Conservation (phyloP, 2,329 filamentous ascomycete genomes). For the Fonsecaea multimorphosa region DNA sequence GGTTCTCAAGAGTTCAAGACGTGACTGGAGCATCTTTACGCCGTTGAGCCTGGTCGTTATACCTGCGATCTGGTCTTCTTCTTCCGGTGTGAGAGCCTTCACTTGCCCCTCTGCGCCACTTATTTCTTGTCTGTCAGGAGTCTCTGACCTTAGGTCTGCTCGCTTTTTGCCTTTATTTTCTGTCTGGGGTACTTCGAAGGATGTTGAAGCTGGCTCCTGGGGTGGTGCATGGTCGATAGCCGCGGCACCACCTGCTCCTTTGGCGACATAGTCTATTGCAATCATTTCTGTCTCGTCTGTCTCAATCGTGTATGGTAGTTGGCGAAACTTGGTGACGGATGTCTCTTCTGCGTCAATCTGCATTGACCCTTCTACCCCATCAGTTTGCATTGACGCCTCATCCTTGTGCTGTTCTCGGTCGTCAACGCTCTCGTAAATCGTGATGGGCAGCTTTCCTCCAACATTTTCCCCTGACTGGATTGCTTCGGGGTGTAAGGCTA, state of each 20-base stretch:
- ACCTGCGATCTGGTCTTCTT: slow-evolving; percentile 69
- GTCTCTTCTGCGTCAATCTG: slow-evolving; percentile 71
- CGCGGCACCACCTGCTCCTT: slow-evolving; percentile 80
- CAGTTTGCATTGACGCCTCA: slow-evolving; percentile 56
- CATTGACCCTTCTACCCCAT: slow-evolving; percentile 59
- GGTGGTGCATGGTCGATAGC: slow-evolving; percentile 46
- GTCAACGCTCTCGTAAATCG: slow-evolving; percentile 84
- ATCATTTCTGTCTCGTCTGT: slow-evolving; percentile 98
- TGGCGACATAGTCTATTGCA: slow-evolving; percentile 88
- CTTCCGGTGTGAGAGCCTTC: slow-evolving; percentile 59
- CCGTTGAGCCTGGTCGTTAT: slow-evolving; percentile 90
- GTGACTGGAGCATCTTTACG: slow-evolving; percentile 86
- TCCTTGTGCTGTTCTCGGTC: slow-evolving; percentile 70
- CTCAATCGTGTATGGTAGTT: slow-evolving; percentile 85
- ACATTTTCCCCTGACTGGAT: slow-evolving; percentile 58
- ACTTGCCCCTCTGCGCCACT: slow-evolving; percentile 19
- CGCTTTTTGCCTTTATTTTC: slow-evolving; percentile 48
- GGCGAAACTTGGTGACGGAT: slow-evolving; percentile 74
- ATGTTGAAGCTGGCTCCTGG: slow-evolving; percentile 34
- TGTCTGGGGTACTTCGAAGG: slow-evolving; percentile 19
- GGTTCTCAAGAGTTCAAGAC: slow-evolving; percentile 72
- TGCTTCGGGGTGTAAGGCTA: slow-evolving; percentile 79
- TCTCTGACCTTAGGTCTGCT: slow-evolving; percentile 41
- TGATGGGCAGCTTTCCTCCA: slow-evolving; percentile 83
- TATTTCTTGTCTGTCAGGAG: slow-evolving; percentile 42